Evolutionary conservation across 2,329 filamentous ascomycete species (phyloP).

Genomic region (Paramyrothecium roridum): DNA sequence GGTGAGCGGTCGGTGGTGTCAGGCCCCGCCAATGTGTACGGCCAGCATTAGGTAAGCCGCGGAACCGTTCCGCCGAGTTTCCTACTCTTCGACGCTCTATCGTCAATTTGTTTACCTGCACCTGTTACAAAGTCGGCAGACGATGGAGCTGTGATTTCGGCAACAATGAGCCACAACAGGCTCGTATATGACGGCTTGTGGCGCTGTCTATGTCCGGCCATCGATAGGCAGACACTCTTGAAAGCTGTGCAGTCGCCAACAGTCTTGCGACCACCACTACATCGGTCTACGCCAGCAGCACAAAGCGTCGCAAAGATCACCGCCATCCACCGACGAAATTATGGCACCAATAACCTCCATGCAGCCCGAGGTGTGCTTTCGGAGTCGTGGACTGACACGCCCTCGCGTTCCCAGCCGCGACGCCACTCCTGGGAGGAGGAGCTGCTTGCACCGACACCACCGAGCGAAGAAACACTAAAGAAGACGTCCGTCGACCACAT

Average conservation of each 20-base stretch:
- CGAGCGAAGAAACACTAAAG: slow-evolving; percentile 12
- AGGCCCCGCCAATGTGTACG: background rate
- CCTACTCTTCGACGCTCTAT: background rate
- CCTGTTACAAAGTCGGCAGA: background rate
- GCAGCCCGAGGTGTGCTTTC: background rate
- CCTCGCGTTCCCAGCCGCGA: background rate
- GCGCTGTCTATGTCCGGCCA: slow-evolving; percentile 59
- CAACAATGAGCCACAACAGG: slow-evolving; percentile 23
- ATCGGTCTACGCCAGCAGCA: background rate
- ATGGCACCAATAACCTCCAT: background rate
- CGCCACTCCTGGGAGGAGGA: slow-evolving; percentile 9
- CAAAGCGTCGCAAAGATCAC: background rate
- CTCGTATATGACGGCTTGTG: slow-evolving; percentile 56
- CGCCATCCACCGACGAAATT: background rate
- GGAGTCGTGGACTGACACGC: background rate
- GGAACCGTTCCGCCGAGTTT: background rate
- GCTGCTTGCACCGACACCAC: slow-evolving; percentile 13
- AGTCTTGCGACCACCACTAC: slow-evolving; percentile 4
- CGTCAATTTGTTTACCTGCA: background rate
- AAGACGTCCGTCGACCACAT: slow-evolving; percentile 19
- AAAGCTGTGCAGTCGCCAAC: slow-evolving; percentile 22
- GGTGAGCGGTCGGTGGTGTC: background rate
- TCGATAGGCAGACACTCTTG: slow-evolving; percentile 37
- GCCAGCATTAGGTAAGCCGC: background rate
- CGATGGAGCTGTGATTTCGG: background rate